Conservation (phyloP, 2,329 filamentous ascomycete genomes). For the Seiridium unicorne region DNA sequence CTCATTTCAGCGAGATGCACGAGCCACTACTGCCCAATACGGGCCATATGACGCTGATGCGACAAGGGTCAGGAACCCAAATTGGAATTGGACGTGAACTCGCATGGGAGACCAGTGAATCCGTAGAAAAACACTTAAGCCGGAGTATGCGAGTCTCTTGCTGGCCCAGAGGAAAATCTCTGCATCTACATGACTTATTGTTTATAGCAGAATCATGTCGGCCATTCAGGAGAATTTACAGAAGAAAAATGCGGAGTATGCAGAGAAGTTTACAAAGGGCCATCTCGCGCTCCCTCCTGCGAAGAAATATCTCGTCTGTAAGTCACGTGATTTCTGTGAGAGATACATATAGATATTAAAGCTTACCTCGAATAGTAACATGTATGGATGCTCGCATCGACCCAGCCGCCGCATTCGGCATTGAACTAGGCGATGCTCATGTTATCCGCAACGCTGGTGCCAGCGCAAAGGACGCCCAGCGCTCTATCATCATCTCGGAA, state of each 20-base stretch:
- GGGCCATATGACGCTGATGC: background rate
- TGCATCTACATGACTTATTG: background rate
- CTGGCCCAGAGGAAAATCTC: background rate
- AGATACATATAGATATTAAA: background rate
- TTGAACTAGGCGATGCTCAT: conserved; percentile 74
- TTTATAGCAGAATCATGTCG: conserved; percentile 15
- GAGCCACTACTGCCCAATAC: background rate
- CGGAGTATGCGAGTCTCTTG: background rate
- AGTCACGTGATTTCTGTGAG: conserved; percentile 13
- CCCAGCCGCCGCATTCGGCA: conserved; percentile 66
- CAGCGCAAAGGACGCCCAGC: conserved; percentile 65
- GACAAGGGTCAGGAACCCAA: background rate
- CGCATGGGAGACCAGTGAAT: no score
- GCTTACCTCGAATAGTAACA: conserved; percentile 35
- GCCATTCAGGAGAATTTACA: conserved; percentile 53
- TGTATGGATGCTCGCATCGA: conserved; percentile 82
- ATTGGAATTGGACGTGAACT: no score
- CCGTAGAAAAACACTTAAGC: background rate
- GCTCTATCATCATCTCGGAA: conserved; percentile 75
- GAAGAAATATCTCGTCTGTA: conserved; percentile 66
- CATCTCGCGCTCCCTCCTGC: conserved; percentile 66
- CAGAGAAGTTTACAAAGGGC: conserved; percentile 61
- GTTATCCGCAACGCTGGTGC: conserved; percentile 74
- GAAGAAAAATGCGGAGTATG: conserved; percentile 56
- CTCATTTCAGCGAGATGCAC: background rate